Evolutionary conservation across 108 stramenopile genomes (phyloP).

Genomic region (Nannochloropsis salina): DNA sequence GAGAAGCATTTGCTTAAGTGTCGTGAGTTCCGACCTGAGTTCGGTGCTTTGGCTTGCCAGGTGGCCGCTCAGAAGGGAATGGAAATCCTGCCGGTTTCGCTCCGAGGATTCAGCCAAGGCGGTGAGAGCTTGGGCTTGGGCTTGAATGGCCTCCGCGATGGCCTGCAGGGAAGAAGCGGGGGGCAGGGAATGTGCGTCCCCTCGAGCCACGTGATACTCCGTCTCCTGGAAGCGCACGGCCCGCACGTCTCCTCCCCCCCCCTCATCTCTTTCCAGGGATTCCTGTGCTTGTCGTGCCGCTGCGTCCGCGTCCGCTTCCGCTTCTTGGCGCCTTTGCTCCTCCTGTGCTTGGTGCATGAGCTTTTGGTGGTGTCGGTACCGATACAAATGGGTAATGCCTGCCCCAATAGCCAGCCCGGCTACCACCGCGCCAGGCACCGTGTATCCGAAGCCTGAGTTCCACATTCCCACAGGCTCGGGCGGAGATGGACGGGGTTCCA

Average conservation of each 20-base stretch:
- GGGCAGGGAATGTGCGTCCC: not conserved
- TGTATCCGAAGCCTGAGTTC: not conserved
- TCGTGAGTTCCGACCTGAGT: conserved; percentile 38
- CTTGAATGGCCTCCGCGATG: not conserved
- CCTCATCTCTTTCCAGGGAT: not conserved
- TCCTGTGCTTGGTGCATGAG: not conserved
- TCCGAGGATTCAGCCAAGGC: not conserved
- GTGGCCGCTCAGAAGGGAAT: conserved; percentile 40
- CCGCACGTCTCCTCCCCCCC: not conserved
- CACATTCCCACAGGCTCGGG: not conserved
- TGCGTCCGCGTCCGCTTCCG: not conserved
- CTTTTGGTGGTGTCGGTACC: not conserved
- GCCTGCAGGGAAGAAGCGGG: not conserved
- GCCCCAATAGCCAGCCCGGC: not conserved
- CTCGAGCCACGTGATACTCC: not conserved
- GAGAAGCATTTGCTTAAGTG: conserved; percentile 45
- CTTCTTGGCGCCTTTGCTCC: not conserved
- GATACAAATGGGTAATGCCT: not conserved
- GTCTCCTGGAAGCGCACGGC: not conserved
- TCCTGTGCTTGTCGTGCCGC: not conserved
- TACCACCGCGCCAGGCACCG: not conserved
- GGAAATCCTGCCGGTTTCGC: conserved; percentile 37
- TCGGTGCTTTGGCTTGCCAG: conserved; percentile 39
- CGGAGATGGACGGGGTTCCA: not conserved
- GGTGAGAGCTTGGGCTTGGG: not conserved